phyloP scores from a whole-genome alignment of 352 stramenopile species.

The Phytophthora cryptogea region DNA sequence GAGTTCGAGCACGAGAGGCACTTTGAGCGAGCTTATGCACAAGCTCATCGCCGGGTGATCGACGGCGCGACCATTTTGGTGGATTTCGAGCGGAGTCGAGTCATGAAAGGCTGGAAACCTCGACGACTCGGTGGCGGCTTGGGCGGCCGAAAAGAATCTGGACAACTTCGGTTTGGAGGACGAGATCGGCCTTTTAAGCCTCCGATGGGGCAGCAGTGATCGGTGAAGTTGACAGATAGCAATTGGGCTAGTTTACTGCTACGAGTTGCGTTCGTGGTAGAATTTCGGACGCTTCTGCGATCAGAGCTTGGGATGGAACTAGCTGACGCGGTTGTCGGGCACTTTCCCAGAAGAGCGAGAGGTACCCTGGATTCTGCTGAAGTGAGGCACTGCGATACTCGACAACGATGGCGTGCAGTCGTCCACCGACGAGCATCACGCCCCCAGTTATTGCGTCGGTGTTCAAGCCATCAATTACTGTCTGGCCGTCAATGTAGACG shows the following conservation, averaged over 20 bases:
- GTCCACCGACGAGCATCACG: slow-evolving; percentile 29
- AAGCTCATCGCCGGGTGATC: slow-evolving; percentile 55
- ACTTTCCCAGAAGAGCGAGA: slow-evolving; percentile 29
- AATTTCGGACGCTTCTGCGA: slow-evolving; percentile 27
- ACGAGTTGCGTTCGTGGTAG: slow-evolving; percentile 27
- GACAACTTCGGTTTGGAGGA: slow-evolving; percentile 83
- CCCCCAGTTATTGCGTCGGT: slow-evolving; percentile 10
- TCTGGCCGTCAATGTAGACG: slow-evolving; percentile 42
- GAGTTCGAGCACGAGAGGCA: slow-evolving; percentile 62
- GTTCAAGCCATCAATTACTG: slow-evolving; percentile 50
- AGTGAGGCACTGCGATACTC: slow-evolving; percentile 44
- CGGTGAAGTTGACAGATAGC: neutral
- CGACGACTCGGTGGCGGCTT: slow-evolving; percentile 77
- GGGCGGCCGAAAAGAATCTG: slow-evolving; percentile 79
- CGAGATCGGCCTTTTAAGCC: slow-evolving; percentile 74
- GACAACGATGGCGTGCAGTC: slow-evolving; percentile 48
- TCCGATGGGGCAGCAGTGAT: slow-evolving; percentile 20
- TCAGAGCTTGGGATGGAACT: slow-evolving; percentile 19
- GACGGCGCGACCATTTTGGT: slow-evolving; percentile 72
- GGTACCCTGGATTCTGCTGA: slow-evolving; percentile 15
- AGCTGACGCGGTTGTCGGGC: slow-evolving; percentile 16
- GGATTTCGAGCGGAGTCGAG: slow-evolving; percentile 75
- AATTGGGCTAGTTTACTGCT: slow-evolving; percentile 17
- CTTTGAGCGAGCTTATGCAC: slow-evolving; percentile 63
- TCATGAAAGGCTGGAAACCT: slow-evolving; percentile 85